phyloP scores from a whole-genome alignment of 140 eudicot species.

The Oenanthe javanica region DNA sequence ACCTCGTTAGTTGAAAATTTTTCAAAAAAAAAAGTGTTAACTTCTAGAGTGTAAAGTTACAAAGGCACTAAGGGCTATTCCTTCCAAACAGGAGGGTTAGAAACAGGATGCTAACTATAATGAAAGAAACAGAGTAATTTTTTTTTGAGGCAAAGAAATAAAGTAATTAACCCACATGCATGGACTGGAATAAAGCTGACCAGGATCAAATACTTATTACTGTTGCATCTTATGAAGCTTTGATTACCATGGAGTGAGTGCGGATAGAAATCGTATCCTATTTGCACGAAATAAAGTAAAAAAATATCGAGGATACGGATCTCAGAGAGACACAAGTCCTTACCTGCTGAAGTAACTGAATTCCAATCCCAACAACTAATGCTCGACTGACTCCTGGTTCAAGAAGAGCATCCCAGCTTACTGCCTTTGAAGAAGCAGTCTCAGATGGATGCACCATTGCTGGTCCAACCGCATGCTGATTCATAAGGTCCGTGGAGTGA shows the following conservation, averaged over 20 bases:
- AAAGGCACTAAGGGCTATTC: neutral
- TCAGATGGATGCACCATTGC: slow-evolving; percentile 40
- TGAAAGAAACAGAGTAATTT: neutral
- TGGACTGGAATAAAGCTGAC: neutral
- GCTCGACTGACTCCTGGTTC: slow-evolving; percentile 88
- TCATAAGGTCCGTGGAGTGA: slow-evolving; percentile 31
- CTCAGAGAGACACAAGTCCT: neutral
- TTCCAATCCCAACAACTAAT: slow-evolving; percentile 69
- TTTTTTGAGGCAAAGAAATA: neutral
- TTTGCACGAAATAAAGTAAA: neutral
- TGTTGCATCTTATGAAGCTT: neutral
- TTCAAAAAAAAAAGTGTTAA: too few species aligned
- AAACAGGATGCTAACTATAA: neutral
- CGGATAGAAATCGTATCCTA: too few species aligned
- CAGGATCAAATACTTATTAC: neutral
- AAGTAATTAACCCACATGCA: neutral
- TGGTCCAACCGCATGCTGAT: slow-evolving; percentile 35
- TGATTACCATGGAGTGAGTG: too few species aligned
- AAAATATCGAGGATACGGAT: neutral
- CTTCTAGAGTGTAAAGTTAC: neutral
- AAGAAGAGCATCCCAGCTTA: slow-evolving; percentile 66
- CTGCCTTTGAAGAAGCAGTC: slow-evolving; percentile 29
- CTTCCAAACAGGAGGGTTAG: neutral
- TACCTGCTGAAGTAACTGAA: slow-evolving; percentile 95
- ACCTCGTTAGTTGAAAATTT: too few species aligned